Evolutionary conservation across 768 basidiomycete species (phyloP).

Genomic region (Suillus weaverae): DNA sequence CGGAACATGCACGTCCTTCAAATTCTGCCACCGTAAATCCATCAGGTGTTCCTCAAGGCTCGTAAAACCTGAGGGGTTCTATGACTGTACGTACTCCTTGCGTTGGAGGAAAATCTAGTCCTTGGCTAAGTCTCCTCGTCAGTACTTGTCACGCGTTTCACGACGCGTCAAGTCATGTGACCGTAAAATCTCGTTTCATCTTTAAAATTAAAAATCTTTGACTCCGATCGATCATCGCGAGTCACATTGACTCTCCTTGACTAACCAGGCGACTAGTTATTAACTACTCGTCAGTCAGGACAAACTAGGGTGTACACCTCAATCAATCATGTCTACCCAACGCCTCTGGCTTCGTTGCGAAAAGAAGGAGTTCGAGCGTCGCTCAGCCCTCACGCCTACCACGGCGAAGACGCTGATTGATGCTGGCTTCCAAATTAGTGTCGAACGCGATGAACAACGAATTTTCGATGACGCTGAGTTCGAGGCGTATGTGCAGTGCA

Average conservation of each 20-base stretch:
- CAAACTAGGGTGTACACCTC: not conserved
- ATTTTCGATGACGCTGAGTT: slow-evolving; percentile 95
- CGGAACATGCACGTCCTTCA: no score
- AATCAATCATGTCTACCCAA: slow-evolving; percentile 45
- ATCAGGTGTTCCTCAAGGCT: no score
- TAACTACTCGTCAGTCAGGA: not conserved
- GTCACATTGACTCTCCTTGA: not conserved
- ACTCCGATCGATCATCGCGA: not conserved
- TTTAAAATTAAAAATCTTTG: not conserved
- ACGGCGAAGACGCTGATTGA: slow-evolving; percentile 87
- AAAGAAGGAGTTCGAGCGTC: slow-evolving; percentile 91
- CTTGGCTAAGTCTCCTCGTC: not conserved
- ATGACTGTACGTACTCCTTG: no score
- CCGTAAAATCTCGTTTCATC: not conserved
- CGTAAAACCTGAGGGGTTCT: no score
- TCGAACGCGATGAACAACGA: slow-evolving; percentile 91
- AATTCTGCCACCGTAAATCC: no score
- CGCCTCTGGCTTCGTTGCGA: slow-evolving; percentile 95
- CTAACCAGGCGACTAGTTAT: not conserved
- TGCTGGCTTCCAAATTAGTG: slow-evolving; percentile 85
- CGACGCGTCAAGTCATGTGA: slow-evolving; percentile 3
- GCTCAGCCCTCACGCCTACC: slow-evolving; percentile 90
- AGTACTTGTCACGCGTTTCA: not conserved
- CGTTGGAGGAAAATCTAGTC: not conserved
- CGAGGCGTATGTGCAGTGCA: slow-evolving; percentile 72